Evolutionary conservation across 108 stramenopile species (phyloP).

Genomic region (Fragilariopsis cylindrus): DNA sequence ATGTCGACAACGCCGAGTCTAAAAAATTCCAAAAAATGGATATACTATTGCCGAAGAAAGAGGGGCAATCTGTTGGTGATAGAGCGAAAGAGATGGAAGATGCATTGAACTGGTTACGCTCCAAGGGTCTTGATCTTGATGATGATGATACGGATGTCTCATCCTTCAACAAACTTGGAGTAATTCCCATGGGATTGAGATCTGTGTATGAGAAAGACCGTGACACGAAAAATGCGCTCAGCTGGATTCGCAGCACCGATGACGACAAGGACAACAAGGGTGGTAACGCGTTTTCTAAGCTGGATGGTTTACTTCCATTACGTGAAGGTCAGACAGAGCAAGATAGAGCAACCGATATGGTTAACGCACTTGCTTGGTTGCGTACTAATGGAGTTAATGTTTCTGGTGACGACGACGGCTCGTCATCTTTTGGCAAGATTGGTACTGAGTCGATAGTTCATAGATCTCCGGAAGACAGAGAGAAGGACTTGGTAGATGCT

Average conservation of each 20-base stretch:
- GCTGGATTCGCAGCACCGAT: slow-evolving; percentile 26
- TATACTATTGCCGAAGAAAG: slow-evolving; percentile 29
- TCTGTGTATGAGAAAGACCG: slow-evolving; percentile 20
- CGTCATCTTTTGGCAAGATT: slow-evolving; percentile 16
- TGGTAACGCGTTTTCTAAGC: slow-evolving; percentile 21
- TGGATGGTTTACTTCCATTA: slow-evolving; percentile 23
- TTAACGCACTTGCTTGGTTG: slow-evolving; percentile 14
- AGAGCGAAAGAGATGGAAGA: slow-evolving; percentile 54
- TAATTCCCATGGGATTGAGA: slow-evolving; percentile 20
- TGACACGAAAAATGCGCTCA: slow-evolving; percentile 38
- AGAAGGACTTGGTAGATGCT: slow-evolving; percentile 37
- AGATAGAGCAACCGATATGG: slow-evolving; percentile 31
- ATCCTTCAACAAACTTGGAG: slow-evolving; percentile 24
- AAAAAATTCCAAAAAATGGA: slow-evolving; percentile 29
- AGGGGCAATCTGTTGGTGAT: slow-evolving; percentile 22
- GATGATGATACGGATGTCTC: slow-evolving; percentile 23
- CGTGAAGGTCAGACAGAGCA: slow-evolving; percentile 22
- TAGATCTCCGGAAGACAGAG: slow-evolving; percentile 26
- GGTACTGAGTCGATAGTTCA: neutral
- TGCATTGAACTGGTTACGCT: slow-evolving; percentile 45
- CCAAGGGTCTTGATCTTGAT: slow-evolving; percentile 43
- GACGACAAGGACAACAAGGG: slow-evolving; percentile 2
- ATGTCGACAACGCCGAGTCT: slow-evolving; percentile 19
- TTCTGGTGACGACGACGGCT: slow-evolving; percentile 11
- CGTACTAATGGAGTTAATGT: slow-evolving; percentile 27